Base-by-base conservation (phyloP, 2,329 filamentous ascomycete genomes). In the Erysiphe neolycopersici region DNA sequence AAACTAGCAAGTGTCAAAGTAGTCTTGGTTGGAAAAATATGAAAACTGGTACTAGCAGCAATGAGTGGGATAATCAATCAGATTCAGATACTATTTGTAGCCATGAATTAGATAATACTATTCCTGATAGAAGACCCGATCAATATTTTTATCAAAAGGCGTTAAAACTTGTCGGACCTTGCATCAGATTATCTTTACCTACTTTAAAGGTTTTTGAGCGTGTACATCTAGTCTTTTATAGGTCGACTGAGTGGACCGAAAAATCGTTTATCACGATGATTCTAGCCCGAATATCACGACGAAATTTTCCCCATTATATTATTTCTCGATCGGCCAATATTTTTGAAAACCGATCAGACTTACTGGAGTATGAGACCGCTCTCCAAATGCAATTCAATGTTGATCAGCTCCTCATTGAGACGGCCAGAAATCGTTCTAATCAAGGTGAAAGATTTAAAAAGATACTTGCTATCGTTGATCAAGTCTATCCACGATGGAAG, bases 181-280 rank as follows among this genome's bases (percentile, higher is more conserved):
- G 85, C 50, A 76, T 95, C 47, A 69, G 87, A 33, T 69, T 98
- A 12, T 82, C 82, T 0, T 61, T 76, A 0, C 61, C 70, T 0
- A 68, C 76, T 0, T 69, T 84, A 48, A 82, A 76, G 53, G 68
- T 98, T 0, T 98, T 98, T 53, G 84, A 94, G 58, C 73, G 89
- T 22, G 84, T 95, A 0, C 89, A 95, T 60, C 63, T 98, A 2
- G 84, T 98, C 26, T 98, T 94, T 58, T 95, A 95, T 58, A 71
- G 87, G 46, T 94, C 85, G 10, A 91, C 83, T 0, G 81, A 93
- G 57, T 98, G 89, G 89, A 92, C 85, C 0, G 87, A 95, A 53
- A 95, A 93, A 58, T 94, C 87, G 1, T 64, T 98, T 13, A 95
- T 83, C 1, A 87, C 85, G 0, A 87, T 95, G 44, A 93, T 98